Percentiles rank a stretch among this genome's conserved stretches.
These are phyloP conservation scores for Solanum bulbocastanum DNA, from an alignment of 257 asterid genomes.

Conservation along the genomic window DNA sequence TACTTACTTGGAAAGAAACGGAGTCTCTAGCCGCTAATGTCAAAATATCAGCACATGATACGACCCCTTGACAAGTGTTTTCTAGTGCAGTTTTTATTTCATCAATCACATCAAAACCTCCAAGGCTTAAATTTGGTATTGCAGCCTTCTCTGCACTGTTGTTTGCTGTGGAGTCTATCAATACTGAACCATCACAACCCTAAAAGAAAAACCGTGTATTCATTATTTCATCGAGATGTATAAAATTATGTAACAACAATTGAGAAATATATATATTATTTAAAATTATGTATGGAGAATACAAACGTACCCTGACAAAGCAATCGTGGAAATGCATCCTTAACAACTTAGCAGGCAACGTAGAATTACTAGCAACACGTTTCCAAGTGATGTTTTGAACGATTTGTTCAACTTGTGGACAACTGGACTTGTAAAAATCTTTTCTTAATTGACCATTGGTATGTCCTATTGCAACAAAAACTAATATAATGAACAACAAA, in stretches of 20 bases:
- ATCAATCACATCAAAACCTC: constrained; percentile 32
- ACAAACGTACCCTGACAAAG: constrained; percentile 25
- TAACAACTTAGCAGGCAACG: constrained; percentile 30
- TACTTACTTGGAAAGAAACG: constrained; percentile 25
- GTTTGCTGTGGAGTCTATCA: constrained; percentile 16
- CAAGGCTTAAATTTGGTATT: constrained; percentile 20
- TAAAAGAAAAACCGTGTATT: neutral
- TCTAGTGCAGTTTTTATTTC: constrained; percentile 28
- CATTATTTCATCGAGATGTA: neutral
- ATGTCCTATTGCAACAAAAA: constrained; percentile 5
- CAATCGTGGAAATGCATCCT: constrained; percentile 47
- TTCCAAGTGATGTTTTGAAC: constrained; percentile 17
- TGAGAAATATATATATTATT: neutral
- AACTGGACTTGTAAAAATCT: constrained; percentile 15
- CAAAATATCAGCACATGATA: constrained; percentile 43
- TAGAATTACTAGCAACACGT: constrained; percentile 16
- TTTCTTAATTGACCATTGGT: constrained; percentile 18
- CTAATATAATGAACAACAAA: neutral
- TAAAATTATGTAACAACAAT: neutral
- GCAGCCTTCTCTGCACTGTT: constrained; percentile 33
- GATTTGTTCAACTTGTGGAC: constrained; percentile 28
- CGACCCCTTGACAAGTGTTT: constrained; percentile 21
- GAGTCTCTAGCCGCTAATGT: constrained; percentile 37
- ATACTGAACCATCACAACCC: constrained; percentile 44
- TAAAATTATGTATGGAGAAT: neutral